A percentile compares a stretch with the other conserved stretches of the same genome.
Evolutionary conservation across 2,329 filamentous ascomycete species (phyloP).

Genomic region (Diaporthe citrichinensis): DNA sequence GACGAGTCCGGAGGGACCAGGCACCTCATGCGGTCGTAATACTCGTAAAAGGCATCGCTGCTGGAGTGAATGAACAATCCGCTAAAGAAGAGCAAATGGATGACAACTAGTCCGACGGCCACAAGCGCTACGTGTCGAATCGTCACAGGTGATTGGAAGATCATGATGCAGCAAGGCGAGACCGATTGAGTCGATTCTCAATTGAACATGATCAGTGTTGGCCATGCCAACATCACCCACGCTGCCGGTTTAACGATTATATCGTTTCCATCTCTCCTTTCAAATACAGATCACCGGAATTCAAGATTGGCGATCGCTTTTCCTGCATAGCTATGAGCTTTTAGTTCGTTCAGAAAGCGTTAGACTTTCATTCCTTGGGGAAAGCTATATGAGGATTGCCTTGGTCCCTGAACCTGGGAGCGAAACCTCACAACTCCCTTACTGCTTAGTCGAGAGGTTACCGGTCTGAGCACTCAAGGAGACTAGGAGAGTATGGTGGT

Average conservation of each 20-base stretch:
- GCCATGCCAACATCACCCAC: not conserved
- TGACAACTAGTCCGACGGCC: not conserved
- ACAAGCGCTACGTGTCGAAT: conserved; percentile 10
- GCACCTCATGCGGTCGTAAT: conserved; percentile 18
- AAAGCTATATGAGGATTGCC: too few relatives aligned
- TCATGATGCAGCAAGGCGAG: not conserved
- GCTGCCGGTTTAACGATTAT: not conserved
- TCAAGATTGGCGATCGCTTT: not conserved
- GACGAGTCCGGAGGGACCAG: conserved; percentile 5
- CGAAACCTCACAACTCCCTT: not conserved
- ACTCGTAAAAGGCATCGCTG: not conserved
- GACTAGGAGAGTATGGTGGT: not conserved
- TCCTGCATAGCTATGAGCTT: not conserved
- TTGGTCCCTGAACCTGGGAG: not conserved
- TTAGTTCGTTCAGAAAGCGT: not conserved
- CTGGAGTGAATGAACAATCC: not conserved
- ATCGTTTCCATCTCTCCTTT: not conserved
- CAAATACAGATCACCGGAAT: not conserved
- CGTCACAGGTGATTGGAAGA: conserved; percentile 11
- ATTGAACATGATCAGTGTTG: not conserved
- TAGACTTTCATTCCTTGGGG: not conserved
- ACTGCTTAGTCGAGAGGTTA: not conserved
- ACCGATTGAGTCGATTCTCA: too few relatives aligned
- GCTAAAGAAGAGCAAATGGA: conserved; percentile 19
- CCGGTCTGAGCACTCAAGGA: not conserved